Base-by-base conservation (phyloP, 176 grass and related monocot species). In the Sorghum bicolor region DNA sequence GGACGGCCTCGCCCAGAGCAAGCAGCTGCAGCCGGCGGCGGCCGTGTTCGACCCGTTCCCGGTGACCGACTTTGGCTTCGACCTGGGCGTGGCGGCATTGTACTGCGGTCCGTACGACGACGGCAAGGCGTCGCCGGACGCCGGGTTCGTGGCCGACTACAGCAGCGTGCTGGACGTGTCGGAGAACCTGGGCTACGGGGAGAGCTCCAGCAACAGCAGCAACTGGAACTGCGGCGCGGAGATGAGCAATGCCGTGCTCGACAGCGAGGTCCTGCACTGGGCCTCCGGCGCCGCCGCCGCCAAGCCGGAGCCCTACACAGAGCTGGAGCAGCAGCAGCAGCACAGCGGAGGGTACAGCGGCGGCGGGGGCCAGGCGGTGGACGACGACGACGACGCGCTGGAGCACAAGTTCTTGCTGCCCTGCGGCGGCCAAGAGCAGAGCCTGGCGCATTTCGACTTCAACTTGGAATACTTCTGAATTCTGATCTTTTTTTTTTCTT, bases 121-220 rank as follows among this genome's bases (percentile, higher is more conserved):
- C 13, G 44, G 67, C 26, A 85, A 86, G 52, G 52, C 57, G 11
- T 25, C 10, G 5, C 30, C 34, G 60, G 15, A 72, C 11, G 40
- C 29, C 22, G 78, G 63, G 5, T 93, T 89, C 53, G 76, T 88
- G 6, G 74, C 38, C 22, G 89, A 96, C 44, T 91, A 96, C 76
- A 85, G 84, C 74, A 91, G 81, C 52, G 91, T 89, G 77, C 85
- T 93, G 44, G 91, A 96, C 80, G 91, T 87, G 45, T 91, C 94
- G 4, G 94, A 96, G 88, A 91, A 86, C 85, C 89, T 93, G 50
- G 85, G 94, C 67, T 91, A 89, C 28, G 88, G 88, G 4, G 93
- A 96, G 78, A 93, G 88, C 86, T 93, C 94, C 0, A 93, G 94
- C 72, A 93, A 92, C 83, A 90, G 93, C 79, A 96, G 89, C 76